Evolutionary conservation across 2,329 filamentous ascomycete species (phyloP).

Genomic region (Fusarium duplospermum): DNA sequence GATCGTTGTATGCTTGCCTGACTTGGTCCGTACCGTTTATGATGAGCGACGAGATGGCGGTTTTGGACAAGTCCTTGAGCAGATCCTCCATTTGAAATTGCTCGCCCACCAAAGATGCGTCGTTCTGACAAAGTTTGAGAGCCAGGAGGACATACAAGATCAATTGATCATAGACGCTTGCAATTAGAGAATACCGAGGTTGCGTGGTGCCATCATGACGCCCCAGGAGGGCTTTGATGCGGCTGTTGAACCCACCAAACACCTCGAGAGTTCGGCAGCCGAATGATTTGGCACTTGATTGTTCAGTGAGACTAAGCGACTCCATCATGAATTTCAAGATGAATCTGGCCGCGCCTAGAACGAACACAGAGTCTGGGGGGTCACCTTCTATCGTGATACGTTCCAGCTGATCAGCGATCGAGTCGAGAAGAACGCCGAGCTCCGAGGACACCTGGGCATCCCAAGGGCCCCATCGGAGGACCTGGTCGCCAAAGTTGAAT

Average conservation of each 20-base stretch:
- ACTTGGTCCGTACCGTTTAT: conserved; percentile 57
- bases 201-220: background rate
- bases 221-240: conserved; percentile 35
- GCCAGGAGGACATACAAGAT: conserved; percentile 50
- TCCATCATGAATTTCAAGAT: conserved; percentile 61
- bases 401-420: conserved; percentile 61
- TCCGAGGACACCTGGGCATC: conserved; percentile 70
- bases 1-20: conserved; percentile 58
- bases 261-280: conserved; percentile 57
- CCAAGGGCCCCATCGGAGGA: conserved; percentile 68
- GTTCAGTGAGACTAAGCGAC: conserved; percentile 53
- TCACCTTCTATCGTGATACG: background rate
- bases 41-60: conserved; percentile 55
- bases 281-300: conserved; percentile 55
- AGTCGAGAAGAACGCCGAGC: conserved; percentile 71
- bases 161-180: conserved; percentile 46
- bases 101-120: conserved; percentile 47
- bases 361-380: conserved; percentile 22
- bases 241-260: conserved; percentile 54
- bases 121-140: conserved; percentile 58
- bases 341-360: conserved; percentile 55
- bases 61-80: conserved; percentile 56
- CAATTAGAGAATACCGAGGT: conserved; percentile 19
- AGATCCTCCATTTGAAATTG: conserved; percentile 61
- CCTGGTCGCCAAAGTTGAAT: conserved; percentile 61